Percentiles rank a stretch among this genome's conserved stretches.
These are phyloP conservation scores for Acacia pycnantha DNA, from an alignment of 331 rosid species.

Conservation along the genomic window DNA sequence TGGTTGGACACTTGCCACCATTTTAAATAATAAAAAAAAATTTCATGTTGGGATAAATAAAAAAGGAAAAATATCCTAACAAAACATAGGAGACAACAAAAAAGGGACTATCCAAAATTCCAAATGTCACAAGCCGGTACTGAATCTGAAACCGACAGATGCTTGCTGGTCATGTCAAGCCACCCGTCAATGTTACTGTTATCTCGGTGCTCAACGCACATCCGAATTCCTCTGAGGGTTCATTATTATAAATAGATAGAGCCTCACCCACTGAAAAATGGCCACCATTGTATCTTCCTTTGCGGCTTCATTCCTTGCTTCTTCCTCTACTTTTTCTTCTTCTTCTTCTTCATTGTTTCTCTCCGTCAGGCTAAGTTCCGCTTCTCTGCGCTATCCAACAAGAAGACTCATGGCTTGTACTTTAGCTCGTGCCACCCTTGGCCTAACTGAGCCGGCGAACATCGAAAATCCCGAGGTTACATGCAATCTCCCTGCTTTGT, in stretches of 20 bases:
- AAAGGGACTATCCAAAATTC: not conserved
- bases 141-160: no score
- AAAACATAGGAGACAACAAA: not conserved
- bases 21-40: no score
- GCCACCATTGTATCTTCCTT: conserved; percentile 53
- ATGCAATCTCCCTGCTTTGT: not conserved
- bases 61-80: no score
- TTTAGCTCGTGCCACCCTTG: conserved; percentile 72
- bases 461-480: conserved; percentile 62
- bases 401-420: conserved; percentile 71
- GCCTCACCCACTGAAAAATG: conserved; percentile 45
- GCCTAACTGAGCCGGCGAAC: conserved; percentile 77
- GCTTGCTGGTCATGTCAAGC: not conserved
- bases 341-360: conserved; percentile 49
- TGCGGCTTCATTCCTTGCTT: conserved; percentile 32
- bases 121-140: not conserved
- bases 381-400: conserved; percentile 43
- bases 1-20: no score
- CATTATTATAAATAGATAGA: conserved; percentile 53
- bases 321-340: conserved; percentile 32
- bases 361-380: conserved; percentile 30
- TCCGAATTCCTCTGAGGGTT: conserved; percentile 26
- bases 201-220: not conserved
- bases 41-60: no score
- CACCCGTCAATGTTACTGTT: not conserved